Evolutionary conservation across 345 rosid genomes (phyloP).

Genomic region (Angophora floribunda): DNA sequence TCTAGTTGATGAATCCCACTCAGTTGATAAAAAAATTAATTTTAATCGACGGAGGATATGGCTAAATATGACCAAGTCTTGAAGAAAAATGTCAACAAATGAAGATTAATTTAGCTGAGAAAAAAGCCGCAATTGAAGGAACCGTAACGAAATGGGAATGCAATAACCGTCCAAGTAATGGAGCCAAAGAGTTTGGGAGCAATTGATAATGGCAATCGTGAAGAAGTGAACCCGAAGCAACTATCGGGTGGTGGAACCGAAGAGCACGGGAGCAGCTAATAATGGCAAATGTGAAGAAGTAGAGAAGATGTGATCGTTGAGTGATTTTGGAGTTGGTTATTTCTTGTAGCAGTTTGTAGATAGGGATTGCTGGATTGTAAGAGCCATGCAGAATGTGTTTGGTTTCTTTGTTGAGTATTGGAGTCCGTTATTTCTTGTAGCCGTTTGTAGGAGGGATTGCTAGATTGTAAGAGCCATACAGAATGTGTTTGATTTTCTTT

Average conservation of each 20-base stretch:
- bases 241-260: neutral
- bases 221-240: neutral
- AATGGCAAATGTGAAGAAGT: neutral
- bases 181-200: neutral
- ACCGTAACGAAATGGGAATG: neutral
- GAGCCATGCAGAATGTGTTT: too few relatives aligned
- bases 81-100: neutral
- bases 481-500: neutral
- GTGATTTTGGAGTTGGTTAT: neutral
- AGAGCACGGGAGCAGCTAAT: neutral
- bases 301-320: neutral
- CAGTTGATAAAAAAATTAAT: neutral
- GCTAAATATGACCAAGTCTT: neutral
- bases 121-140: neutral
- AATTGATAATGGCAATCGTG: neutral
- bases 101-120: neutral
- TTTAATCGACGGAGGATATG: neutral
- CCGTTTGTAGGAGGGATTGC: neutral
- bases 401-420: neutral
- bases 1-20: neutral
- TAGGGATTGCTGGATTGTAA: neutral
- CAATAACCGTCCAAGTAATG: neutral
- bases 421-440: neutral
- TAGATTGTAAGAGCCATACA: neutral
- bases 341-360: neutral